Evolutionary conservation across 768 basidiomycete species (phyloP), one percentile per base, ranked within the genome.

Genomic region (Mycena maculata): DNA sequence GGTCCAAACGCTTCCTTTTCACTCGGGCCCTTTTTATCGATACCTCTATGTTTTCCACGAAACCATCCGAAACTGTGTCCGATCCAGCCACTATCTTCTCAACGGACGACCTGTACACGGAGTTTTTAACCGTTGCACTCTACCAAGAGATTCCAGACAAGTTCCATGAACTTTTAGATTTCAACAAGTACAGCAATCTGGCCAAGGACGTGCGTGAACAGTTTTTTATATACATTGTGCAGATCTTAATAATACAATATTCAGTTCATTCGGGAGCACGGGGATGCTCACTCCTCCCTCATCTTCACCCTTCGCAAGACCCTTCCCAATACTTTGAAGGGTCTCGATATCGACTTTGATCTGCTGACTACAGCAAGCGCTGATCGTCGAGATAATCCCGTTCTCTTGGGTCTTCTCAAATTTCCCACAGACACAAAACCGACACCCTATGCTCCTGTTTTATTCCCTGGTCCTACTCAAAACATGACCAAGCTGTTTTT

Each of bases 231-330:
- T 45, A 4, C 13, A 22, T 10, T 13, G 7, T 4, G 9, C 44
- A 23, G 7, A 23, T 22, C 4, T 36, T 52, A 28, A 52, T 31
- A 6, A 2, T 11, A 12, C 31, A n/a, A n/a, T n/a, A n/a, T n/a
- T 20, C 11, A 61, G 60, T 61, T 61, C 20, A 27, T 61, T 10
- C 25, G 8, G 1, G 60, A 61, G 12, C 60, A 61, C 18, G 30
- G 60, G 0, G 60, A 50, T 1, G 39, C 20, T 12, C 48, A 49
- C 39, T 61, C 60, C 1, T 31, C 11, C 1, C n/a, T 61, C 20
- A 25, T 61, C 27, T 42, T 16, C 2, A 23, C 4, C 12, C 28
- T 61, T 15, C 49, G 39, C 2, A 50, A 53, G 23, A n/a, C 36
- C 2, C 25, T 61, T 3, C 60, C 48, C 0, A 11, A 1, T 7